These are phyloP conservation scores for Leccinum olivaceopallidum DNA, from an alignment of 768 basidiomycete genomes.

Conservation along the genomic window DNA sequence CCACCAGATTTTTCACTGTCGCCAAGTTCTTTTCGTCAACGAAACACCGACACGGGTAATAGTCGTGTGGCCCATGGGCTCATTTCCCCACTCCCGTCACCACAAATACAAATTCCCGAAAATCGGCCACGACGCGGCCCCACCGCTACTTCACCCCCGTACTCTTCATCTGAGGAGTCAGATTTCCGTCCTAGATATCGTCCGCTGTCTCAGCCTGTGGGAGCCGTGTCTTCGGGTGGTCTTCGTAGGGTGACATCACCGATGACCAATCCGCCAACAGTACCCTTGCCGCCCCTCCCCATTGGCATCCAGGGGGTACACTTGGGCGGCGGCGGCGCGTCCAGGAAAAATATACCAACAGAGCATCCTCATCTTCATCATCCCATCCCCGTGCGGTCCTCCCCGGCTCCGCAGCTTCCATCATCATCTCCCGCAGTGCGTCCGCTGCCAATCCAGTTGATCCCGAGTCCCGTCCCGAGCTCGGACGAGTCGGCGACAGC, in stretches of 20 bases:
- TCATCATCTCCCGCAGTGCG: conserved; percentile 5
- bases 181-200: conserved; percentile 3
- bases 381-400: conserved; percentile 7
- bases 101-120: not conserved
- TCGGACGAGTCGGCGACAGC: conserved; percentile 9
- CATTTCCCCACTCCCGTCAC: not conserved
- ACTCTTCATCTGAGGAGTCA: conserved; percentile 14
- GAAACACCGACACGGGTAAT: not conserved
- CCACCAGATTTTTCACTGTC: conserved; percentile 1
- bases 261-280: conserved; percentile 13
- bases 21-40: not conserved
- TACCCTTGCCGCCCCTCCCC: conserved; percentile 27
- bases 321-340: not conserved
- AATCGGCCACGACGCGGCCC: conserved; percentile 4
- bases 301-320: conserved; percentile 1
- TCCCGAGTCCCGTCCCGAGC: conserved; percentile 17
- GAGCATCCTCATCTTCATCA: conserved; percentile 4
- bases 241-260: conserved; percentile 14
- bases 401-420: not conserved
- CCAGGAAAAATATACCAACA: not conserved
- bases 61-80: not conserved
- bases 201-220: not conserved
- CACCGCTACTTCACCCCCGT: not conserved
- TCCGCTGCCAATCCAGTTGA: conserved; percentile 20
- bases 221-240: conserved; percentile 1